Conservation (phyloP, 805 yeast species). For the Ogataea pignaliae region DNA sequence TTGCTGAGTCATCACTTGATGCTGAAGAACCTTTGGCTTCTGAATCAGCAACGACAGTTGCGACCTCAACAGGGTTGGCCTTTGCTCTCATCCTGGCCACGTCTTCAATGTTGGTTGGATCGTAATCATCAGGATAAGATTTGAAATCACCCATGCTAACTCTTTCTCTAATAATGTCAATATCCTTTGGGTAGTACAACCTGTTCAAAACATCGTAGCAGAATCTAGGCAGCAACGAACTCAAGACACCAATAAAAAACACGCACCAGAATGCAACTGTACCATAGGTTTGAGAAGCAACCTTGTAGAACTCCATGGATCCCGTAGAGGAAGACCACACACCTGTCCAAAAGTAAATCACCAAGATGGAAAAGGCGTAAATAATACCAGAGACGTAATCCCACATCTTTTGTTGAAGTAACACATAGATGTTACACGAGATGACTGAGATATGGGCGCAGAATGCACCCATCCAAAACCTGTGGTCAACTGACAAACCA, state of each 20-base stretch:
- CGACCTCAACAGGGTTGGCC: background rate
- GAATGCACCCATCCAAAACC: slow-evolving; percentile 68
- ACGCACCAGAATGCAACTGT: slow-evolving; percentile 62
- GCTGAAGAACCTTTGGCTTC: slow-evolving; percentile 4
- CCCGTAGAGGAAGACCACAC: slow-evolving; percentile 54
- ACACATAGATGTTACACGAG: slow-evolving; percentile 60
- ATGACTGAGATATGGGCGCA: slow-evolving; percentile 58
- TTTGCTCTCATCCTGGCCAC: slow-evolving; percentile 16
- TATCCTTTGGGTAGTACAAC: slow-evolving; percentile 57
- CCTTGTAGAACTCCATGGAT: slow-evolving; percentile 57
- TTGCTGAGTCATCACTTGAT: slow-evolving; percentile 4
- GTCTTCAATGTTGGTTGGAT: slow-evolving; percentile 43
- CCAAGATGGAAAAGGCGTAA: slow-evolving; percentile 47
- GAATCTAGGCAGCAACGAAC: slow-evolving; percentile 60
- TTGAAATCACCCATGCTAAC: slow-evolving; percentile 49
- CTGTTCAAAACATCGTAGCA: slow-evolving; percentile 43
- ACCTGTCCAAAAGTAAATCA: slow-evolving; percentile 77
- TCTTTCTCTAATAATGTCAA: slow-evolving; percentile 67
- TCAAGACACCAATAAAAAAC: slow-evolving; percentile 48
- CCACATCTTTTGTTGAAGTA: slow-evolving; percentile 72
- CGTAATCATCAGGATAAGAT: slow-evolving; percentile 45
- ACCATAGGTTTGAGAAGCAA: slow-evolving; percentile 62
- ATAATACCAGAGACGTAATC: slow-evolving; percentile 63
- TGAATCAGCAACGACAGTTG: background rate
- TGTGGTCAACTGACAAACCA: slow-evolving; percentile 58